Percentiles rank a stretch among this genome's conserved stretches.
Evolutionary conservation across 2,329 filamentous ascomycete genomes (phyloP).

Genomic region (Paraphoma sp.): DNA sequence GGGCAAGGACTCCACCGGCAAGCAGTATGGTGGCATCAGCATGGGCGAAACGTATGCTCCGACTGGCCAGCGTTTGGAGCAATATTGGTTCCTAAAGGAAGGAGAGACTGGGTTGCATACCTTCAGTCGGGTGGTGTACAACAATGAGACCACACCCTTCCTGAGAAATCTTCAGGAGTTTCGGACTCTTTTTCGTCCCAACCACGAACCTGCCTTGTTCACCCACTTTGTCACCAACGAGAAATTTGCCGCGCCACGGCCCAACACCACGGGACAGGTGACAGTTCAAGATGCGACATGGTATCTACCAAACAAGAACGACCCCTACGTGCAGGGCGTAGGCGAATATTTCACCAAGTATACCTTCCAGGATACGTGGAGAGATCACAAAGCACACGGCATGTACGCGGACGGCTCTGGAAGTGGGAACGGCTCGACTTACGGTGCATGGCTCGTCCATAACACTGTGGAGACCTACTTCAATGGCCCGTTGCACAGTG

Average conservation of each 20-base stretch:
- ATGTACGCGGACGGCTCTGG: slow-evolving; percentile 58
- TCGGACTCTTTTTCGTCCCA: slow-evolving; percentile 64
- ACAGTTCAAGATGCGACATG: slow-evolving; percentile 69
- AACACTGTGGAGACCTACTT: slow-evolving; percentile 69
- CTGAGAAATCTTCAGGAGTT: slow-evolving; percentile 65
- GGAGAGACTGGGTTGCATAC: slow-evolving; percentile 61
- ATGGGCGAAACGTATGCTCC: slow-evolving; percentile 65
- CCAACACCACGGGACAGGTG: slow-evolving; percentile 53
- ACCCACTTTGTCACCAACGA: slow-evolving; percentile 63
- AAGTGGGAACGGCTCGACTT: slow-evolving; percentile 59
- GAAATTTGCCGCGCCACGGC: slow-evolving; percentile 61
- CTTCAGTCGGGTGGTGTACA: slow-evolving; percentile 65
- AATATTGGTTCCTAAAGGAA: slow-evolving; percentile 69
- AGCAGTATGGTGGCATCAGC: slow-evolving; percentile 63
- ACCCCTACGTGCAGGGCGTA: slow-evolving; percentile 62
- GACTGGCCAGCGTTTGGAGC: slow-evolving; percentile 65
- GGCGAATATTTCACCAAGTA: slow-evolving; percentile 72
- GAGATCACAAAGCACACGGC: slow-evolving; percentile 64
- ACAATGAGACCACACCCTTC: slow-evolving; percentile 63
- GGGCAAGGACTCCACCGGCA: slow-evolving; percentile 58
- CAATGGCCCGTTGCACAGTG: slow-evolving; percentile 66
- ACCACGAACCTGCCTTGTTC: slow-evolving; percentile 50
- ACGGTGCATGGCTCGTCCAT: slow-evolving; percentile 69
- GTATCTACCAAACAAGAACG: slow-evolving; percentile 59
- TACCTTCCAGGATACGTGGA: slow-evolving; percentile 65